A percentile compares a stretch with the other conserved stretches of the same genome.
These are phyloP conservation scores for Vaccinium myrtillus DNA, from an alignment of 148 eudicot genomes.

Conservation along the genomic window DNA sequence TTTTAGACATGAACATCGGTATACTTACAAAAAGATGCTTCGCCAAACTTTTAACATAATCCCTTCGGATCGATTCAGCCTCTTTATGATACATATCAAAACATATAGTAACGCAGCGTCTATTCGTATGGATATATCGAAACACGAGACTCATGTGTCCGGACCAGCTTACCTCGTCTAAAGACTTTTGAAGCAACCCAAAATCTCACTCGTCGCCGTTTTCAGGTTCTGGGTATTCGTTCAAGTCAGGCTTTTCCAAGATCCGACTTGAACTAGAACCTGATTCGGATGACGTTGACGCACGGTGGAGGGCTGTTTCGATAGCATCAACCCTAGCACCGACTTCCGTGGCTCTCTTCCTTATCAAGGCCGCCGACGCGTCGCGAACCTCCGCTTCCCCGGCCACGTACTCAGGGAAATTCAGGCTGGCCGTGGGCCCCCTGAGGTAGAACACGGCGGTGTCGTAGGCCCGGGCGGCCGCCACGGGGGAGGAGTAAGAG, in stretches of 20 bases:
- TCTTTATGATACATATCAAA: neutral
- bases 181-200: neutral
- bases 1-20: neutral
- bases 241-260: neutral
- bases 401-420: neutral
- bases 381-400: neutral
- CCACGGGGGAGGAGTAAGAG: neutral
- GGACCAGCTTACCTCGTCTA: too few relatives aligned
- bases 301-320: neutral
- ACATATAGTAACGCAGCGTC: neutral
- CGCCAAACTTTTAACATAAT: neutral
- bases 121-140: neutral
- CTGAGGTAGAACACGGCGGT: slow-evolving; percentile 3
- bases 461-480: slow-evolving; percentile 1
- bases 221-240: neutral
- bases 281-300: neutral
- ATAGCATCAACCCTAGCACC: neutral
- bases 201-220: neutral
- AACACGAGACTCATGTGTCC: neutral
- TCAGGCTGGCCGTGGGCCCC: neutral
- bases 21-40: neutral
- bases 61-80: neutral
- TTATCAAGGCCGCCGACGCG: neutral
- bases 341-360: neutral
- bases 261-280: neutral